These are phyloP conservation scores for Aspergillus sclerotioniger DNA, from an alignment of 495 filamentous ascomycete genomes.

Conservation along the genomic window DNA sequence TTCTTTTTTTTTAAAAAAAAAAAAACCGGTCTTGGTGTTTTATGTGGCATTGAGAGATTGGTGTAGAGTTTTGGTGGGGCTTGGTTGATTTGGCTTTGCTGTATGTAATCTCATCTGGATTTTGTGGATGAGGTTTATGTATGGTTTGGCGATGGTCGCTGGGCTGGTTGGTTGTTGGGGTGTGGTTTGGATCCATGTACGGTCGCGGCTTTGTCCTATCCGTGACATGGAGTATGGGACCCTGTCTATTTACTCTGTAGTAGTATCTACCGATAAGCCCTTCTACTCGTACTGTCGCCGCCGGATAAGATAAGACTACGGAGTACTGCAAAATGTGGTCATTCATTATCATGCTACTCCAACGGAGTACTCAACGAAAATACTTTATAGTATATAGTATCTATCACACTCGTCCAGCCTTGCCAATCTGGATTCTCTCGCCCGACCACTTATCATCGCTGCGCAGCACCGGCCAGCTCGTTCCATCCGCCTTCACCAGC, in stretches of 20 bases:
- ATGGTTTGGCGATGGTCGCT: too few relatives aligned
- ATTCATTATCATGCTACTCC: background rate
- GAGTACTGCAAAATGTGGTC: background rate
- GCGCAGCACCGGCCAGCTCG: conserved; percentile 85
- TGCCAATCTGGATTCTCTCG: conserved; percentile 79
- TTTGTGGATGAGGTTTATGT: too few relatives aligned
- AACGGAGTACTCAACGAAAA: conserved; percentile 3
- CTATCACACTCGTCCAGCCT: conserved; percentile 63
- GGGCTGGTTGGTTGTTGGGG: too few relatives aligned
- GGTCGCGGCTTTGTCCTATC: too few relatives aligned
- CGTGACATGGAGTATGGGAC: too few relatives aligned
- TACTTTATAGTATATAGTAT: conserved; percentile 6
- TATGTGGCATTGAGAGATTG: background rate
- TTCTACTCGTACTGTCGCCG: too few relatives aligned
- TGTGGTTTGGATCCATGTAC: too few relatives aligned
- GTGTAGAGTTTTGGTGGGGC: background rate
- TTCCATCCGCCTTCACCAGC: conserved; percentile 77
- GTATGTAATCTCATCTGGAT: too few relatives aligned
- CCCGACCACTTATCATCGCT: conserved; percentile 77
- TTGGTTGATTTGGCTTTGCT: background rate
- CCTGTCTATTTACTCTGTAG: too few relatives aligned
- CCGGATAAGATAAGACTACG: too few relatives aligned
- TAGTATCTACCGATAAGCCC: too few relatives aligned
- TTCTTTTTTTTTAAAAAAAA: conserved; percentile 16
- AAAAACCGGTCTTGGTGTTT: conserved; percentile 2